phyloP scores from a whole-genome alignment of 2,329 filamentous ascomycete genomes.

The Colletotrichum neosansevieriae region DNA sequence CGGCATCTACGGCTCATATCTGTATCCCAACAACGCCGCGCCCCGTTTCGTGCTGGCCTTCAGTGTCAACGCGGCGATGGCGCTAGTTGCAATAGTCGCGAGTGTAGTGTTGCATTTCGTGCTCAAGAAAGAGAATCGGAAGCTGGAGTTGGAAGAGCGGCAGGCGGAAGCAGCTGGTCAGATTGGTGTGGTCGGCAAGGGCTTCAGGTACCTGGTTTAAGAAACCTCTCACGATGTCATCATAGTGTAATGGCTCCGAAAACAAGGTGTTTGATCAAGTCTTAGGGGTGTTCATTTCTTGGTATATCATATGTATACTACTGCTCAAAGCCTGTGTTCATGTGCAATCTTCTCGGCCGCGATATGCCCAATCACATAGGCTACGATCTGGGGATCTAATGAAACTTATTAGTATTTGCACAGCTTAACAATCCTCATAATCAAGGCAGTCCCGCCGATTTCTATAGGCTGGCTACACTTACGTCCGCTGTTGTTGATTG shows the following conservation, averaged over 20 bases:
- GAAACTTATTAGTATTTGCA: fast-evolving
- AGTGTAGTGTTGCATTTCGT: constrained; percentile 42
- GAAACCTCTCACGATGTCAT: not conserved
- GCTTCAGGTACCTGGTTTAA: constrained; percentile 41
- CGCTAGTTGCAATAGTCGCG: constrained; percentile 42
- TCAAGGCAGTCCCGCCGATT: not conserved
- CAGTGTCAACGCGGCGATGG: constrained; percentile 45
- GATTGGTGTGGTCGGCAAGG: constrained; percentile 20
- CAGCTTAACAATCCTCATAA: fast-evolving
- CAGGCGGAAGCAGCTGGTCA: constrained; percentile 38
- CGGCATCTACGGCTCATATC: constrained; percentile 45
- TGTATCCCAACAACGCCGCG: constrained; percentile 43
- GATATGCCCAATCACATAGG: constrained; percentile 15
- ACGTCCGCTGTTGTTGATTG: constrained; percentile 9
- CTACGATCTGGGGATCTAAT: constrained; percentile 28
- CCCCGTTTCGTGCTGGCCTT: constrained; percentile 45
- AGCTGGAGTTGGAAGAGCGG: constrained; percentile 40
- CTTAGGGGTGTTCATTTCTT: no score
- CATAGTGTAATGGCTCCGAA: fast-evolving
- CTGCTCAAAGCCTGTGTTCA: not conserved
- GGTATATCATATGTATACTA: no score
- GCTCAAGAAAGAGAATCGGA: constrained; percentile 43
- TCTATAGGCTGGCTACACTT: not conserved
- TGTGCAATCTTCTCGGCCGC: constrained; percentile 7
- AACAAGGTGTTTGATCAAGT: no score